Evolutionary conservation across 2,329 filamentous ascomycete species (phyloP).

Genomic region (Xylaria digitata): DNA sequence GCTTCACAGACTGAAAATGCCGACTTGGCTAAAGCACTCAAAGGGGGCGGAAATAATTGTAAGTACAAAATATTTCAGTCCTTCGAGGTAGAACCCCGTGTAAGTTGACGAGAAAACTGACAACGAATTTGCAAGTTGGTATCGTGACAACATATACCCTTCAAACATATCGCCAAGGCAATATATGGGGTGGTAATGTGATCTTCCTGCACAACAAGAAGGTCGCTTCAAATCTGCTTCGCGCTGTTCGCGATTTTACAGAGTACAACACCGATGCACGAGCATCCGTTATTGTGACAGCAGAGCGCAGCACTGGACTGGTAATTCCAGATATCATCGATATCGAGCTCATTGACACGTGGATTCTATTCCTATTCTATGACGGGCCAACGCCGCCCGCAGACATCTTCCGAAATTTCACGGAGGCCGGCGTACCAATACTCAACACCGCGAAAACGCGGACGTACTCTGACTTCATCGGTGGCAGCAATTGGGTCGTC

Average conservation of each 20-base stretch:
- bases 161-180: constrained; percentile 54
- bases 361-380: constrained; percentile 73
- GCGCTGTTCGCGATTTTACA: constrained; percentile 65
- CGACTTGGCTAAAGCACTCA: constrained; percentile 64
- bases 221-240: constrained; percentile 54
- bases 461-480: constrained; percentile 61
- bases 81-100: background rate
- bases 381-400: constrained; percentile 64
- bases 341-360: constrained; percentile 60
- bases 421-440: constrained; percentile 53
- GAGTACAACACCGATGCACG: constrained; percentile 68
- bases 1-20: constrained; percentile 56
- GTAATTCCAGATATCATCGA: constrained; percentile 31
- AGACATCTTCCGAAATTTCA: constrained; percentile 67
- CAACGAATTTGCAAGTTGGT: constrained; percentile 50
- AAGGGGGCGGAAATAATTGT: constrained; percentile 67
- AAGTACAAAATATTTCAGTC: background rate
- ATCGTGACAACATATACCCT: constrained; percentile 60
- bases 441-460: constrained; percentile 60
- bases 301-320: constrained; percentile 55
- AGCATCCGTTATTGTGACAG: constrained; percentile 69
- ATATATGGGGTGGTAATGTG: constrained; percentile 59
- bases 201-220: constrained; percentile 50
- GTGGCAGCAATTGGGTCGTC: constrained; percentile 56
- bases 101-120: constrained; percentile 2